Conservation (phyloP, 345 rosid species). For the Salix brachista region DNA sequence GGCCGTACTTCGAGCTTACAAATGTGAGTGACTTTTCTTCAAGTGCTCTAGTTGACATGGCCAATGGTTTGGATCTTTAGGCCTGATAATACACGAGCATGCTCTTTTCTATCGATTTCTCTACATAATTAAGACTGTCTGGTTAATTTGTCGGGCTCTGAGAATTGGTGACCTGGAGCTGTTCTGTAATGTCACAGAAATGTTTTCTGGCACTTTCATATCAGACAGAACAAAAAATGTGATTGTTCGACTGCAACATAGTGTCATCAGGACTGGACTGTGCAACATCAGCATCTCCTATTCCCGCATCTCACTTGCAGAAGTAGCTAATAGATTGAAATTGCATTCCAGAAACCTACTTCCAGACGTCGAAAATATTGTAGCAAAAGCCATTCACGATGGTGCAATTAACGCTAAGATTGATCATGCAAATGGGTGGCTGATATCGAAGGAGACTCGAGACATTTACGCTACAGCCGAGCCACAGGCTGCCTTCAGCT, state of each 20-base stretch:
- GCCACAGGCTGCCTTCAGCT: conserved; percentile 79
- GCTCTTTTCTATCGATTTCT: background rate
- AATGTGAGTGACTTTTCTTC: conserved; percentile 46
- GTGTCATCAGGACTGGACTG: conserved; percentile 69
- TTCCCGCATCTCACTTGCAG: conserved; percentile 59
- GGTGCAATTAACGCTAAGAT: conserved; percentile 77
- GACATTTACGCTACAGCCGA: conserved; percentile 82
- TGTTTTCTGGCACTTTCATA: conserved; percentile 52
- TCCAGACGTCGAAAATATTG: conserved; percentile 74
- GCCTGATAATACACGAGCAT: background rate
- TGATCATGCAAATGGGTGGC: conserved; percentile 63
- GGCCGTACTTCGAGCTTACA: conserved; percentile 81
- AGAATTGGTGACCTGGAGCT: conserved; percentile 85
- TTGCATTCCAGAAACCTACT: conserved; percentile 58
- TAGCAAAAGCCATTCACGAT: conserved; percentile 75
- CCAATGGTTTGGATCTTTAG: background rate
- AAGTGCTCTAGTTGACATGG: background rate
- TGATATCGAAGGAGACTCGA: conserved; percentile 78
- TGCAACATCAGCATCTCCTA: conserved; percentile 74
- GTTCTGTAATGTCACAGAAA: conserved; percentile 63
- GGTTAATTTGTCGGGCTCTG: conserved; percentile 51
- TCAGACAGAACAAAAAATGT: conserved; percentile 59
- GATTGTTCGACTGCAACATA: conserved; percentile 66
- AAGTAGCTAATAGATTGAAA: conserved; percentile 55
- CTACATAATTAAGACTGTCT: background rate